Evolutionary conservation across 2,329 filamentous ascomycete species (phyloP).

Genomic region (Rhynchosporium graminicola): DNA sequence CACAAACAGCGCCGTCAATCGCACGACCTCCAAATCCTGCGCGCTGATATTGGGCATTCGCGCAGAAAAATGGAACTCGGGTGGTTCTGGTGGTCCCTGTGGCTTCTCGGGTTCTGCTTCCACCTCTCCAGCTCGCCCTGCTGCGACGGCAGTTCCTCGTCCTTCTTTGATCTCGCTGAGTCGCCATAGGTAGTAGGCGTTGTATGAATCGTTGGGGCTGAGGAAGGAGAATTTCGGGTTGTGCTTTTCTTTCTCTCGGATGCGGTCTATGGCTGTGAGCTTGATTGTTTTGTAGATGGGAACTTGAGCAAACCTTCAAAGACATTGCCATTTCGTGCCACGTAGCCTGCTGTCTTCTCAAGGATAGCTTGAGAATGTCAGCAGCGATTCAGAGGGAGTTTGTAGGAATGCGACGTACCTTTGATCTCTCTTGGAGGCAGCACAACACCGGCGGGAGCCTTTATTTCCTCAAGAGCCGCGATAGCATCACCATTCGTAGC

Average conservation of each 20-base stretch:
- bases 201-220: conserved; percentile 76
- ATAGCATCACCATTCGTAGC: conserved; percentile 53
- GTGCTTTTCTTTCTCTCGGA: conserved; percentile 79
- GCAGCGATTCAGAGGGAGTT: conserved; percentile 30
- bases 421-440: conserved; percentile 83
- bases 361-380: conserved; percentile 58
- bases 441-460: conserved; percentile 80
- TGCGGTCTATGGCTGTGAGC: conserved; percentile 59
- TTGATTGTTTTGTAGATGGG: background rate
- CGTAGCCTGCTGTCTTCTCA: conserved; percentile 93
- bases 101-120: conserved; percentile 63
- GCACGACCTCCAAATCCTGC: conserved; percentile 76
- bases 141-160: conserved; percentile 74
- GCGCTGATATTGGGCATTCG: conserved; percentile 97
- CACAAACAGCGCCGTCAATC: conserved; percentile 84
- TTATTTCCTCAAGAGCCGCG: conserved; percentile 63
- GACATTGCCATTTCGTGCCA: conserved; percentile 64
- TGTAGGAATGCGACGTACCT: conserved; percentile 45
- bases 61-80: conserved; percentile 89
- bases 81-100: conserved; percentile 79
- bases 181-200: conserved; percentile 88
- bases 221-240: conserved; percentile 95
- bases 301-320: conserved; percentile 54
- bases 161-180: conserved; percentile 83
- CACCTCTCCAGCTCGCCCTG: conserved; percentile 69